Evolutionary conservation across 441 rosid genomes (phyloP).

Genomic region (Aquilaria agallochum): DNA sequence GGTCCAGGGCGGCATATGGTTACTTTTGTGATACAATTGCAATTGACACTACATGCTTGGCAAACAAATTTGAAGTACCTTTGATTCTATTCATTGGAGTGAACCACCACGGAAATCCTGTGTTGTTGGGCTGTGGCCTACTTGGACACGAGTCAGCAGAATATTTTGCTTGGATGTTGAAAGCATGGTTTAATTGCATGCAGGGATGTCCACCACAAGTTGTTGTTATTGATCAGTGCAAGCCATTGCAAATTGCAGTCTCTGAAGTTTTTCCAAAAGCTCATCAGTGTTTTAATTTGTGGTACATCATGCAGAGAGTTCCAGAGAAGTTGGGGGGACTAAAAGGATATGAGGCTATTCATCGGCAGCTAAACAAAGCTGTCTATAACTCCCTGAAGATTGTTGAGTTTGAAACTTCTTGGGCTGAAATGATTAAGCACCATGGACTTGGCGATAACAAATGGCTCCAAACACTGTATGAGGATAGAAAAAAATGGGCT

Average conservation of each 20-base stretch:
- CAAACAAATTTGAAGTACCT: constrained; percentile 42
- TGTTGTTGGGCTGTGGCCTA: constrained; percentile 48
- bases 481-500: constrained; percentile 42
- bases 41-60: constrained; percentile 37
- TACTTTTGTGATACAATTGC: constrained; percentile 36
- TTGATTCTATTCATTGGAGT: constrained; percentile 41
- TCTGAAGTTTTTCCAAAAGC: constrained; percentile 43
- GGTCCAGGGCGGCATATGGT: constrained; percentile 33
- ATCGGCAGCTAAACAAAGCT: constrained; percentile 27
- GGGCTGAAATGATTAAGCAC: constrained; percentile 35
- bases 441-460: constrained; percentile 38
- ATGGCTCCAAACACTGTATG: constrained; percentile 44
- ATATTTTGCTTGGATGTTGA: constrained; percentile 45
- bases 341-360: constrained; percentile 40
- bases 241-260: constrained; percentile 37
- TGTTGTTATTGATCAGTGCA: constrained; percentile 42
- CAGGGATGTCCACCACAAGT: constrained; percentile 35
- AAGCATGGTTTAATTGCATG: constrained; percentile 55
- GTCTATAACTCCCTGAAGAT: constrained; percentile 38
- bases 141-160: constrained; percentile 44
- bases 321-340: constrained; percentile 47
- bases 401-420: constrained; percentile 41
- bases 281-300: constrained; percentile 31
- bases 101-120: constrained; percentile 46
- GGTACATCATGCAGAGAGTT: constrained; percentile 43